A percentile compares a stretch with the other conserved stretches of the same genome.
Conservation (phyloP, 176 grass and related monocot species). For the Calamus simplicifolius region DNA sequence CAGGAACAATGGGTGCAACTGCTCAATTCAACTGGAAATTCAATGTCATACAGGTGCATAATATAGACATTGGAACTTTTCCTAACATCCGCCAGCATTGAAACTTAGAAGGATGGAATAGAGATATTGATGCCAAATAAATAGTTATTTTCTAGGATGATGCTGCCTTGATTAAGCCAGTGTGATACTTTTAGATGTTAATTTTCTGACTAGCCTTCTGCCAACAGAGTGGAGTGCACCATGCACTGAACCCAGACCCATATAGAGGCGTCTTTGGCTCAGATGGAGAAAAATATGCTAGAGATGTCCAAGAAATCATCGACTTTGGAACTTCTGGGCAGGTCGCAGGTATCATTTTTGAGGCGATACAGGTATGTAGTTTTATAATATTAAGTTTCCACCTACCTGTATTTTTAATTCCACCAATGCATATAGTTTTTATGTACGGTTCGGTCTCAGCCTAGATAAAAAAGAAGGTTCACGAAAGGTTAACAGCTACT, state of each 20-base stretch:
- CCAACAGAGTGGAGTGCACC: conserved; percentile 72
- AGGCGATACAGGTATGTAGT: conserved; percentile 60
- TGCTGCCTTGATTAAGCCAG: too few relatives aligned
- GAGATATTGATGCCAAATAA: too few relatives aligned
- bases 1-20: conserved; percentile 78
- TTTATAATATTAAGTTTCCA: conserved; percentile 3
- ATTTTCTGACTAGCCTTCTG: background rate
- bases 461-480: too few relatives aligned
- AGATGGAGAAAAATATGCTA: conserved; percentile 69
- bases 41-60: conserved; percentile 57
- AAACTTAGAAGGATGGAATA: too few relatives aligned
- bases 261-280: conserved; percentile 72
- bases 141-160: too few relatives aligned
- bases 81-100: too few relatives aligned
- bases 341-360: conserved; percentile 74
- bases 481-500: too few relatives aligned
- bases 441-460: too few relatives aligned
- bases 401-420: too few relatives aligned
- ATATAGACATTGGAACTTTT: too few relatives aligned
- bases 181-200: too few relatives aligned
- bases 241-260: conserved; percentile 84
- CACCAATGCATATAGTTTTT: too few relatives aligned
- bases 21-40: conserved; percentile 97
- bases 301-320: conserved; percentile 80
- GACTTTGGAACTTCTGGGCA: conserved; percentile 88